Evolutionary conservation across 2,329 filamentous ascomycete genomes (phyloP).

Genomic region (Claviceps sp.): DNA sequence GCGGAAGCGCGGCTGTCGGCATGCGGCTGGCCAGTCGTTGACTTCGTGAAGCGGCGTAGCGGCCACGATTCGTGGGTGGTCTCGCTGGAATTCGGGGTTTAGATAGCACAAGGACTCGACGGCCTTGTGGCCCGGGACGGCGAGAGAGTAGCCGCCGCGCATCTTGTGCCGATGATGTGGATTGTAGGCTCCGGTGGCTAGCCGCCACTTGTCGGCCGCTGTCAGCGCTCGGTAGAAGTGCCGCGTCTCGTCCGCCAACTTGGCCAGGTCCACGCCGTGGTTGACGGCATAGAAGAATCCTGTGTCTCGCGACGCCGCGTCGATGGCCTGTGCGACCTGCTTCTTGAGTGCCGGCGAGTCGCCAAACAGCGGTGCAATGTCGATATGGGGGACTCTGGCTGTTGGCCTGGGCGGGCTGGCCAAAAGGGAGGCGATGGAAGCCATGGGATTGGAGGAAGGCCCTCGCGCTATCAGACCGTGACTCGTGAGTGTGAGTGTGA

Average conservation of each 20-base stretch:
- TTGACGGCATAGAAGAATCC: conserved; percentile 8
- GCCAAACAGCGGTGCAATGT: conserved; percentile 6
- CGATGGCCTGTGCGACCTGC: conserved; percentile 4
- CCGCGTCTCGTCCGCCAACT: conserved; percentile 5
- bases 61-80: conserved; percentile 4
- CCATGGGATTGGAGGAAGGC: no score
- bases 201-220: conserved; percentile 5
- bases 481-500: no score
- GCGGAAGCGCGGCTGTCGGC: conserved; percentile 7
- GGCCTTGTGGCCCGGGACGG: not conserved
- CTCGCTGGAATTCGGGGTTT: not conserved
- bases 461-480: no score
- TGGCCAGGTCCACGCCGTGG: conserved; percentile 6
- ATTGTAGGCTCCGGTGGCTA: conserved; percentile 7
- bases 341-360: conserved; percentile 1
- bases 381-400: conserved; percentile 4
- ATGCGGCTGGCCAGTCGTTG: conserved; percentile 7
- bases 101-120: conserved; percentile 1
- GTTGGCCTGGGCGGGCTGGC: not conserved
- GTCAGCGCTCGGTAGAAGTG: conserved; percentile 6
- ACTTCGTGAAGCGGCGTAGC: conserved; percentile 7
- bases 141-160: conserved; percentile 4
- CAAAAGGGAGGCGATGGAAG: not conserved
- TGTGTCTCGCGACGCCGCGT: conserved; percentile 5
- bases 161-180: conserved; percentile 3